phyloP scores from a whole-genome alignment of 148 eudicot genomes.

The Heliamphora exappendiculata region DNA sequence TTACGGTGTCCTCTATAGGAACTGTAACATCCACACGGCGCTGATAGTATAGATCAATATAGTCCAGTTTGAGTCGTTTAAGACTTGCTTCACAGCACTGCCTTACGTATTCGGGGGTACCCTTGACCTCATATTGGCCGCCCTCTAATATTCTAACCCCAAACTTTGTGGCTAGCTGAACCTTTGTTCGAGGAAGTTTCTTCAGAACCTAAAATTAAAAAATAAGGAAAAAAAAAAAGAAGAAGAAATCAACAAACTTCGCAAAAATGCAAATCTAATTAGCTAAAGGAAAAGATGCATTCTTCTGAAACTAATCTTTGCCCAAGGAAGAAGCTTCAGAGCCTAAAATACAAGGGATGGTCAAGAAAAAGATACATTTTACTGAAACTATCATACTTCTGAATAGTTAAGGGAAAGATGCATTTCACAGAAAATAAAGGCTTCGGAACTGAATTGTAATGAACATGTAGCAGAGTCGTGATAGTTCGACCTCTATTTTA shows the following conservation, averaged over 20 bases:
- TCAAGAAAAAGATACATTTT: neutral
- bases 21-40: constrained; percentile 35
- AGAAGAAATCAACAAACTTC: too few species aligned
- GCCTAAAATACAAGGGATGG: neutral
- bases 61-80: constrained; percentile 34
- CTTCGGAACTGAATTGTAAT: neutral
- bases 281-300: neutral
- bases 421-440: neutral
- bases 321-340: too few species aligned
- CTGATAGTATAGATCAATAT: constrained; percentile 45
- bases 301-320: too few species aligned
- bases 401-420: neutral
- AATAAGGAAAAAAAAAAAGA: too few species aligned
- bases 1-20: constrained; percentile 45
- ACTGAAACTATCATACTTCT: neutral
- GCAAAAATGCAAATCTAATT: too few species aligned
- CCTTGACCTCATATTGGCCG: constrained; percentile 14
- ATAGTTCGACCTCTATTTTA: neutral
- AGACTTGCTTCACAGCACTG: constrained; percentile 40
- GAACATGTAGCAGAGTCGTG: neutral
- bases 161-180: constrained; percentile 42
- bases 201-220: constrained; percentile 27
- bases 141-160: constrained; percentile 14
- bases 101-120: constrained; percentile 36
- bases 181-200: constrained; percentile 29